Base-by-base conservation (phyloP, 2,329 filamentous ascomycete species). In the Anthostomella pinea region DNA sequence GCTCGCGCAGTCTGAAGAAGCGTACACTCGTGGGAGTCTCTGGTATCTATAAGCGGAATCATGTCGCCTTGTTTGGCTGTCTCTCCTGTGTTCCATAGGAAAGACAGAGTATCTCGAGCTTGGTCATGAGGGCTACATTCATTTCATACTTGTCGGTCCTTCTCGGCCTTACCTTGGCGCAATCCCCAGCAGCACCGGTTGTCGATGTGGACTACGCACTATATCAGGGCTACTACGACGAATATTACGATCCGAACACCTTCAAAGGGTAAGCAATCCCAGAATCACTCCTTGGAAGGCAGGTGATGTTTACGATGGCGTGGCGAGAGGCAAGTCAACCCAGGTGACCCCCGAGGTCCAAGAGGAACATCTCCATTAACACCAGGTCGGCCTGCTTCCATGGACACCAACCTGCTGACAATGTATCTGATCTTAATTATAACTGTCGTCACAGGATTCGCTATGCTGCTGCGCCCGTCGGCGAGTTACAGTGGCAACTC, bases 261-360 rank as follows among this genome's bases (percentile, higher is more conserved):
- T 74, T 63, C 57, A 68, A 64, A 52, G 68, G 70, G 69, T 68
- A n/a, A n/a, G n/a, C n/a, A n/a, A n/a, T n/a, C n/a, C n/a, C n/a
- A n/a, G n/a, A n/a, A n/a, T n/a, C n/a, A n/a, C n/a, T n/a, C n/a
- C n/a, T n/a, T n/a, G n/a, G n/a, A n/a, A n/a, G n/a, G n/a, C n/a
- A n/a, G n/a, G n/a, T n/a, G n/a, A n/a, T n/a, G n/a, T n/a, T n/a
- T n/a, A n/a, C n/a, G n/a, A n/a, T n/a, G n/a, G n/a, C n/a, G n/a
- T n/a, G n/a, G n/a, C n/a, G n/a, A n/a, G n/a, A n/a, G n/a, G n/a
- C n/a, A n/a, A n/a, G n/a, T n/a, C n/a, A n/a, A n/a, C n/a, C n/a
- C n/a, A n/a, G n/a, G n/a, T n/a, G n/a, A n/a, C n/a, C n/a, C n/a
- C n/a, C n/a, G n/a, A n/a, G n/a, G n/a, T n/a, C n/a, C n/a, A n/a